Evolutionary conservation across 208 protist genomes (phyloP), one percentile per base, ranked within the genome.

Genomic region (Naegleria fowleri): DNA sequence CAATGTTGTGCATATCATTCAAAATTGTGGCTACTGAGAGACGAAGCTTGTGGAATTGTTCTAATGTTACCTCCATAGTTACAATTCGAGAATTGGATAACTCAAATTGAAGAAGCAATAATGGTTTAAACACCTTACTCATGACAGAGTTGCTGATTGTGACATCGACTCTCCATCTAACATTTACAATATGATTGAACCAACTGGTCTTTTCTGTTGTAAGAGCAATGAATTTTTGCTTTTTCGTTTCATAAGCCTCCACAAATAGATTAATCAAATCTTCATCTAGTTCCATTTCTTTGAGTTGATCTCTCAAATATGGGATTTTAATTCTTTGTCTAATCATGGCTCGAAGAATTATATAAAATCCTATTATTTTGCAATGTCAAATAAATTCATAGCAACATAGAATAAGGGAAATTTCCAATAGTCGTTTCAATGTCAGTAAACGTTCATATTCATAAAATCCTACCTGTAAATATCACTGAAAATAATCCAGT

Each of bases 121-220:
- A 15, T 36, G 91, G 91, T 90, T 83, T 92, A 16, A 92, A 67
- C 5, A 92, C 59, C 16, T 52, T 36, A 39, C 16, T 92, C 87
- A 92, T 90, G 29, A 55, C 33, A 36, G 25, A n/a, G 11, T 88
- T 92, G 41, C 67, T 88, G 40, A 92, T 92, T 29, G 36, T 90
- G 6, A 92, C 91, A 90, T 92, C 91, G 5, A 92, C 40, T 51
- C 91, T 59, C 91, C 91, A 92, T 39, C 83, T 55, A 16, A 91
- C 55, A 40, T 83, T 43, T 11, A 87, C 29, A 38, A 91, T 29
- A 41, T 39, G 22, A 40, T 86, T 33, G 25, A 91, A 87, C 89
- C 89, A 86, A 83, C 48, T 67, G 6, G 48, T 67, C 39, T 29
- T 89, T 9, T 89, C 48, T 7, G 22, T 19, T 67, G n/a, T 41